Evolutionary conservation across 208 protist species (phyloP), one percentile per base, ranked within the genome.

Genomic region (Entamoeba moshkovskii): DNA sequence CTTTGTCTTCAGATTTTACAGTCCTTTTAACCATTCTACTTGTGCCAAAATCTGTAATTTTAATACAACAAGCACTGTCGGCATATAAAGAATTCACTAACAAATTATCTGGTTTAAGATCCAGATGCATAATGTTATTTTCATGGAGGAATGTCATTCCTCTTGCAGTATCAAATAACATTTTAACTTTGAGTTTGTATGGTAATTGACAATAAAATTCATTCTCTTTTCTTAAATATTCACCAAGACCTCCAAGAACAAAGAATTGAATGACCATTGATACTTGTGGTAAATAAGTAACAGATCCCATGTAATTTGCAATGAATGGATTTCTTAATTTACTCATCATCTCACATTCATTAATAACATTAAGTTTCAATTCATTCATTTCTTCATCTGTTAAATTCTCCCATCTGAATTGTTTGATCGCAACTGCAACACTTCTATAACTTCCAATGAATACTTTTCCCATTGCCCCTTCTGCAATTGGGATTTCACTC

Each of bases 21-120:
- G 4, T 47, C 13, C 45, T 92, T 8, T 45, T 47, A 18, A 92
- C 85, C 11, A 92, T 16, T 92, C 85, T 92, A 15, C 33, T 46
- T 22, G 85, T 92, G 16, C 85, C 85, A 92, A 92, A 92, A 47
- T 92, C 85, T n/a, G 85, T 92, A n/a, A 92, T 47, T 46, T 92
- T 92, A 18, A 92, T 22, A n/a, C 42, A 92, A 45, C 45, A 47
- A 44, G 33, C 85, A n/a, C 25, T 44, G 45, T 85, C 33, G 16
- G 59, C 0, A 3, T 85, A 29, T 38, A 85, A 85, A 3, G 59
- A 85, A 38, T 85, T 85, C 13, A 85, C 59, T 38, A 85, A 38
- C 0, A 85, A 1, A 85, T 85, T 85, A 13, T 85, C 59, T 38
- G 59, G 59, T 38, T 85, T 85, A 13, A 85, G n/a, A 44, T 85